Base-by-base conservation (phyloP, 176 grass and related monocot genomes). In the Aegilops bicornis region DNA sequence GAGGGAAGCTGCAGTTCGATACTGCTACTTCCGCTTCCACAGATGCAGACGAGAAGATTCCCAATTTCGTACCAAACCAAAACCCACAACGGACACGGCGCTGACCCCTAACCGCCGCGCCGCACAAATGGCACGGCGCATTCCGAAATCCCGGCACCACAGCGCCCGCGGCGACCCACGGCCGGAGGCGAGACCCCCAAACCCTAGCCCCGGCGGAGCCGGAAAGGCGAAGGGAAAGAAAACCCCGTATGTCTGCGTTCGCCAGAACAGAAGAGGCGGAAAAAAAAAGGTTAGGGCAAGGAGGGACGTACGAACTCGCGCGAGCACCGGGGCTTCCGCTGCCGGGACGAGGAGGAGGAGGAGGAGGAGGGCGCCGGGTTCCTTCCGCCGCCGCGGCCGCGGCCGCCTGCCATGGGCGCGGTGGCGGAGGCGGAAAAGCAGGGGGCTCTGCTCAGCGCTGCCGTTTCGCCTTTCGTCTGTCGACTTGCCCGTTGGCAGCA, bases 401-500 rank as follows among this genome's bases (percentile, higher is more conserved):
- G 40, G 40, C 83, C 32, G 61, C 84, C 64, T 64, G 52, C 71
- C 72, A 90, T 90, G 17, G 52, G 16, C 17, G 78, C 52, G 61
- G 22, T 11, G 0, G 39, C 36, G 6, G 12, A 42, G n/a, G 23
- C 42, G 17, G 74, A 78, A 69, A 45, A 62, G 60, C 37, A 22
- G 37, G 61, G 22, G 3, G 0, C 31, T 62, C 22, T 8, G 7
- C 22, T 8, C 16, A 11, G 40, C 40, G 9, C 40, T 54, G 50
- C 2, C 52, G 17, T 56, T 56, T 56, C 6, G 52, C 0, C 16
- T 43, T 70, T 12, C 0, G 10, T 0, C 1, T 43, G 40, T 0
- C 50, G 29, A 22, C 27, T 27, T 29, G 72, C 9, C 40, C 23
- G 64, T 67, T 67, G 45, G 10, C 40, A 43, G 3, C 40, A 27